These are phyloP conservation scores for Rachicladosporium sp. DNA, from an alignment of 2,329 filamentous ascomycete species.

Conservation along the genomic window DNA sequence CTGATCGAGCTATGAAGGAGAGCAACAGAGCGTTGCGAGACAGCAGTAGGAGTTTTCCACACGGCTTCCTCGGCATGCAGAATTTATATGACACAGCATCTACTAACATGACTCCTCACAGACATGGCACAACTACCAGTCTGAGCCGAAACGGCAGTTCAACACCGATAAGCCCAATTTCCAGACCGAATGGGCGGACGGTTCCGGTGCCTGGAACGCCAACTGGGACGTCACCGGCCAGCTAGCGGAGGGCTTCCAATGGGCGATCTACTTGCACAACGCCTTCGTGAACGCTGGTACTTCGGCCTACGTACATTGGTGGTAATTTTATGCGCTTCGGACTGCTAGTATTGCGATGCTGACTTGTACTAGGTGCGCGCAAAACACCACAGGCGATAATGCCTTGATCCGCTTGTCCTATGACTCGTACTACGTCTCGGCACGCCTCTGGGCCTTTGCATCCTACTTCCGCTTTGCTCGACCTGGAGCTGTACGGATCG, in stretches of 20 bases:
- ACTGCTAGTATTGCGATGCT: too few species aligned
- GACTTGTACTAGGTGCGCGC: too few species aligned
- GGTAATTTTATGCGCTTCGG: constrained; percentile 4
- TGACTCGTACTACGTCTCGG: constrained; percentile 8
- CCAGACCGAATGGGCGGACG: constrained; percentile 14
- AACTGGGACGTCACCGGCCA: constrained; percentile 11
- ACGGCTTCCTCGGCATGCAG: too few species aligned
- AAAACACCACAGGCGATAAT: too few species aligned
- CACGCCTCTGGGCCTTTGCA: constrained; percentile 14
- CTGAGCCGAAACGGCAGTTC: constrained; percentile 11
- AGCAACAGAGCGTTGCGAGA: too few species aligned
- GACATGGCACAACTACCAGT: constrained; percentile 17
- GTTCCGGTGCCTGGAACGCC: constrained; percentile 6
- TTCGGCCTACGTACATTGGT: constrained; percentile 11
- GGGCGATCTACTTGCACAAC: constrained; percentile 17
- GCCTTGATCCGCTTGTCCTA: too few species aligned
- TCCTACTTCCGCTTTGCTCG: constrained; percentile 15
- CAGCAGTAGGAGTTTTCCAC: too few species aligned
- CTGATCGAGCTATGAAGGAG: too few species aligned
- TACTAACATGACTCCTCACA: constrained; percentile 3
- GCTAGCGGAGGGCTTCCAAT: constrained; percentile 14
- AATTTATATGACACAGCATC: too few species aligned
- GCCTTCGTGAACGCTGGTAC: constrained; percentile 10
- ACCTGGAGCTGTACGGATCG: constrained; percentile 11
- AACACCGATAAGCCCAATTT: constrained; percentile 11